A percentile compares a stretch with the other conserved stretches of the same genome.
Conservation (phyloP, 108 stramenopile genomes). For the Skeletonema marinoi region DNA sequence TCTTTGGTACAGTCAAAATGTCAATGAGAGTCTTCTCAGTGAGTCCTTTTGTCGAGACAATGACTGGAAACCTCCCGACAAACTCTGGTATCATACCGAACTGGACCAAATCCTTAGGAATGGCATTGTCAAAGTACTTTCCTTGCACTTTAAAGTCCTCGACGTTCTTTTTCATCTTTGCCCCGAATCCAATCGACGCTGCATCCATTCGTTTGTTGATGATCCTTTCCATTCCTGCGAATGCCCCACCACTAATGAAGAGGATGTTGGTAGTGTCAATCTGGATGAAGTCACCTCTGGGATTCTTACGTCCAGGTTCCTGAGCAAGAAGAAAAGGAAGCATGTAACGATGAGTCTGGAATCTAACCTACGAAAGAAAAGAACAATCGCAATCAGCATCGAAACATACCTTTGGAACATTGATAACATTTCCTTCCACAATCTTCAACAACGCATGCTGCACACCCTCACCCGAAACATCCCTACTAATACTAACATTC, state of each 20-base stretch:
- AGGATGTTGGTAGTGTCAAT: conserved; percentile 98
- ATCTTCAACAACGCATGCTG: conserved; percentile 98
- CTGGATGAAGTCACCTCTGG: conserved; percentile 92
- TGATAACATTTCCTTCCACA: conserved; percentile 97
- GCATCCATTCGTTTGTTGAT: conserved; percentile 91
- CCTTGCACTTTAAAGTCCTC: conserved; percentile 89
- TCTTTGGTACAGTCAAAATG: conserved; percentile 95
- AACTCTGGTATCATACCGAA: conserved; percentile 98
- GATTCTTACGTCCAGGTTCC: conserved; percentile 94
- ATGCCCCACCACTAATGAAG: conserved; percentile 98
- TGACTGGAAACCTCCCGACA: conserved; percentile 95
- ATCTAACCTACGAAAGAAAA: background rate
- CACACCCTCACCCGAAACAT: conserved; percentile 96
- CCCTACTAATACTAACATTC: conserved; percentile 95
- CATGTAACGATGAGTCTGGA: background rate
- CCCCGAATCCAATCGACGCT: conserved; percentile 97
- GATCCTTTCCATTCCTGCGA: conserved; percentile 93
- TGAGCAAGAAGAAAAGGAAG: conserved; percentile 6
- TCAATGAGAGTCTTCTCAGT: conserved; percentile 89
- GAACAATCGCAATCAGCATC: background rate
- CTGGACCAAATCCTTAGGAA: conserved; percentile 93
- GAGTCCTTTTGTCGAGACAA: conserved; percentile 94
- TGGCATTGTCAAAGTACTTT: conserved; percentile 87
- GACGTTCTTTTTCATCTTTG: conserved; percentile 89
- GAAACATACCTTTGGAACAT: conserved; percentile 93